phyloP scores from a whole-genome alignment of 1,139 yeast genomes.

The Saccharomyces hybrid region DNA sequence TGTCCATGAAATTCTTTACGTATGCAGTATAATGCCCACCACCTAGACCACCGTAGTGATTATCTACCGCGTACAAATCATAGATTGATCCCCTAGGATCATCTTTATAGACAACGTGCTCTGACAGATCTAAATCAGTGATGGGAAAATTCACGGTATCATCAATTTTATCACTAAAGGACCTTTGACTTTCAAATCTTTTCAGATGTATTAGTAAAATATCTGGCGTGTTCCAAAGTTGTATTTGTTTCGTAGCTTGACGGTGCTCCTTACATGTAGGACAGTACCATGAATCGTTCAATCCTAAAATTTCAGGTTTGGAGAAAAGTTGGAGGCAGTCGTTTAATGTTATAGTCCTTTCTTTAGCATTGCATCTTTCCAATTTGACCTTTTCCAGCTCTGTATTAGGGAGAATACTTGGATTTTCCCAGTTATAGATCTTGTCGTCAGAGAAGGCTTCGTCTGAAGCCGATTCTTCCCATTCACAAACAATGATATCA shows the following conservation, averaged over 20 bases:
- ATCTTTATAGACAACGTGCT: constrained; percentile 41
- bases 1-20: constrained; percentile 70
- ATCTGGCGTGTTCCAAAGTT: constrained; percentile 88
- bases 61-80: constrained; percentile 87
- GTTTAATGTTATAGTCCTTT: constrained; percentile 52
- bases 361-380: constrained; percentile 35
- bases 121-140: constrained; percentile 65
- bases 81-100: constrained; percentile 43
- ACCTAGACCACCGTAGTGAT: constrained; percentile 92
- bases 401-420: constrained; percentile 44
- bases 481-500: constrained; percentile 63
- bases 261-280: constrained; percentile 82
- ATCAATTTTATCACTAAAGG: constrained; percentile 84
- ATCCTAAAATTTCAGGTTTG: constrained; percentile 76
- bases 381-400: constrained; percentile 45
- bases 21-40: constrained; percentile 97
- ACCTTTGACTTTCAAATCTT: constrained; percentile 77
- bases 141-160: constrained; percentile 83
- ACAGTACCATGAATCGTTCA: constrained; percentile 91
- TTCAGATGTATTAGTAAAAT: constrained; percentile 82
- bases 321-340: constrained; percentile 75
- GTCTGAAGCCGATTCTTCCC: constrained; percentile 46
- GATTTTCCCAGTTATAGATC: constrained; percentile 47
- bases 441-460: constrained; percentile 45
- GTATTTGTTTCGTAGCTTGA: constrained; percentile 85